These are phyloP conservation scores for Sistotremastrum suecicum DNA, from an alignment of 768 basidiomycete genomes.

Conservation along the genomic window DNA sequence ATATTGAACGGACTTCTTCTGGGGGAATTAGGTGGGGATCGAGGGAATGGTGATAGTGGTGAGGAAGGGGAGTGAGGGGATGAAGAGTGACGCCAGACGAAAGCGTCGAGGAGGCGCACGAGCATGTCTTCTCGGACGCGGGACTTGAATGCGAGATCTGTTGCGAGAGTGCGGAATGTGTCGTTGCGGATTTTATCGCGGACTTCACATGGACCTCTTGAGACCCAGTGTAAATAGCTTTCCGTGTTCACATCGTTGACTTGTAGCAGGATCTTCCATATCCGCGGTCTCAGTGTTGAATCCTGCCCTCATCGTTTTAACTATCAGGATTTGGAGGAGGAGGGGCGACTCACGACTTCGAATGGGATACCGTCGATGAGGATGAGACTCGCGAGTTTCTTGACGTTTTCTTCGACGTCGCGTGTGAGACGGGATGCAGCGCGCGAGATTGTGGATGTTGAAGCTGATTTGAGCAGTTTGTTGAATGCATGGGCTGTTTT, in stretches of 20 bases:
- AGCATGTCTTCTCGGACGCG: slow-evolving; percentile 95
- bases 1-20: background rate
- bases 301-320: slow-evolving; percentile 33
- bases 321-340: background rate
- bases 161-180: slow-evolving; percentile 91
- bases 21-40: background rate
- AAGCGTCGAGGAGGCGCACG: slow-evolving; percentile 90
- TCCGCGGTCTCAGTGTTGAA: slow-evolving; percentile 68
- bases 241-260: slow-evolving; percentile 69
- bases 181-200: slow-evolving; percentile 92
- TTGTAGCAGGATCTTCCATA: slow-evolving; percentile 89
- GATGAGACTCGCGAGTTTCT: slow-evolving; percentile 75
- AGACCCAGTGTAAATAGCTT: slow-evolving; percentile 63
- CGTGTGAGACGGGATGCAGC: slow-evolving; percentile 33
- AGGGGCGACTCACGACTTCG: slow-evolving; percentile 37
- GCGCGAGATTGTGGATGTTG: too few relatives aligned
- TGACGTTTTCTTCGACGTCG: slow-evolving; percentile 70
- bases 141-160: slow-evolving; percentile 95
- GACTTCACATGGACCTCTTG: slow-evolving; percentile 75
- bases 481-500: slow-evolving; percentile 58
- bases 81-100: slow-evolving; percentile 73
- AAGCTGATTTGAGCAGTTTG: slow-evolving; percentile 46
- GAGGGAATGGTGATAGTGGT: background rate
- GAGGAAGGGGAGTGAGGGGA: background rate
- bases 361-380: slow-evolving; percentile 87